Conservation (phyloP, 768 basidiomycete species). For the Tricholoma matsutake region DNA sequence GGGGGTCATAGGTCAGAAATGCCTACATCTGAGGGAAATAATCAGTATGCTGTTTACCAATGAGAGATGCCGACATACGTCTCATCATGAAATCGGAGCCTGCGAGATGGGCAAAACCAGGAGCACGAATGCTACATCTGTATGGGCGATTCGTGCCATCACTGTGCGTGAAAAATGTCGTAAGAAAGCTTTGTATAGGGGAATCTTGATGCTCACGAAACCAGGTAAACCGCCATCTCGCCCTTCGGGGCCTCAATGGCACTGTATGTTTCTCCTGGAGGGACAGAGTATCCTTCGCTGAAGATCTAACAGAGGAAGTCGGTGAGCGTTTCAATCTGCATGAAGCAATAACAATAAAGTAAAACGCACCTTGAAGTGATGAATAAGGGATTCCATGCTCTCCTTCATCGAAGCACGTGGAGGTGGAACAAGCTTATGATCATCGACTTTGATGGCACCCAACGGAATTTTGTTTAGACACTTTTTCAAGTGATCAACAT, state of each 20-base stretch:
- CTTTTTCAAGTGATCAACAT: conserved; percentile 35
- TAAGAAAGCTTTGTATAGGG: background rate
- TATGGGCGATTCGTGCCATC: conserved; percentile 97
- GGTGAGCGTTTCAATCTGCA: background rate
- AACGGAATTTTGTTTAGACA: conserved; percentile 97
- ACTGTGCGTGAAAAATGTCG: conserved; percentile 31
- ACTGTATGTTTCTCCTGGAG: conserved; percentile 92
- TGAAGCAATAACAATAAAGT: background rate
- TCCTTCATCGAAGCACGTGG: conserved; percentile 99
- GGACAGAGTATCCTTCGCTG: conserved; percentile 95
- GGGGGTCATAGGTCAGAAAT: conserved; percentile 8
- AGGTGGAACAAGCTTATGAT: conserved; percentile 95
- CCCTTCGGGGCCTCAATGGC: conserved; percentile 99
- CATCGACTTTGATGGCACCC: conserved; percentile 91
- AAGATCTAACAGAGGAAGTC: conserved; percentile 57
- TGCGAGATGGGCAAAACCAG: conserved; percentile 93
- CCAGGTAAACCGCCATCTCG: conserved; percentile 98
- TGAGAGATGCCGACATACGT: conserved; percentile 47
- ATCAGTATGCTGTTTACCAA: conserved; percentile 7
- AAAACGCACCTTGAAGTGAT: conserved; percentile 86
- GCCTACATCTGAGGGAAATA: conserved; percentile 39
- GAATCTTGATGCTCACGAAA: conserved; percentile 59
- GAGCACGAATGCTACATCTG: conserved; percentile 95
- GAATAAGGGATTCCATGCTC: conserved; percentile 96
- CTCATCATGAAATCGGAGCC: conserved; percentile 99